Conservation (phyloP, 352 stramenopile genomes). For the Phytophthora pseudosyringae region DNA sequence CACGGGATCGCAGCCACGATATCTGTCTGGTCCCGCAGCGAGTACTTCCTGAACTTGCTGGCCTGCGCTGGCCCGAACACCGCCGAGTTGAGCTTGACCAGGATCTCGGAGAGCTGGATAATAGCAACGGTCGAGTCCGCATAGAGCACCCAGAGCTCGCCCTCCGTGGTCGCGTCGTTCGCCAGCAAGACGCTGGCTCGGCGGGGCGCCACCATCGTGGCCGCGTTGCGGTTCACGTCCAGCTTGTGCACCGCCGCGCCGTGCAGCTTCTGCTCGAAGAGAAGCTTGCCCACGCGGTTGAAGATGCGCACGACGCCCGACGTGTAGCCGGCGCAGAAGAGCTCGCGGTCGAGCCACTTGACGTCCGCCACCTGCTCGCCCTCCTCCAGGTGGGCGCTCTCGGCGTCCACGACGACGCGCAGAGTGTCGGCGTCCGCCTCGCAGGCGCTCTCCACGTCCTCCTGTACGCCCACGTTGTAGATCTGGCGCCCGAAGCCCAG, state of each 20-base stretch:
- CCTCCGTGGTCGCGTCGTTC: constrained; percentile 36
- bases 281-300: constrained; percentile 48
- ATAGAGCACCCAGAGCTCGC: constrained; percentile 83
- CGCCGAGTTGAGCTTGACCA: constrained; percentile 53
- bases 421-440: constrained; percentile 9
- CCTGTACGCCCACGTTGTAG: constrained; percentile 32
- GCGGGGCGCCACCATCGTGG: constrained; percentile 37
- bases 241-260: constrained; percentile 50
- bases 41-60: constrained; percentile 86
- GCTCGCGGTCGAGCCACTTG: constrained; percentile 70
- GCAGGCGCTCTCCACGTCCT: constrained; percentile 29
- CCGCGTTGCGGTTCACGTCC: constrained; percentile 52
- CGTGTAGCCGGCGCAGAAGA: constrained; percentile 62
- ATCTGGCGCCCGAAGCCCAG: constrained; percentile 50
- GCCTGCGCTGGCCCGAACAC: constrained; percentile 72
- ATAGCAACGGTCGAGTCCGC: constrained; percentile 81
- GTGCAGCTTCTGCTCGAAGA: constrained; percentile 75
- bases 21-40: constrained; percentile 71
- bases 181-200: constrained; percentile 38
- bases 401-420: constrained; percentile 36
- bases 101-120: constrained; percentile 70
- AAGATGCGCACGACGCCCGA: constrained; percentile 73
- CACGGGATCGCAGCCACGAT: constrained; percentile 69
- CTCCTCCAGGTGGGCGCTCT: constrained; percentile 42
- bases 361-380: constrained; percentile 61